These are phyloP conservation scores for Claviceps africana DNA, from an alignment of 2,329 filamentous ascomycete genomes.

Conservation along the genomic window DNA sequence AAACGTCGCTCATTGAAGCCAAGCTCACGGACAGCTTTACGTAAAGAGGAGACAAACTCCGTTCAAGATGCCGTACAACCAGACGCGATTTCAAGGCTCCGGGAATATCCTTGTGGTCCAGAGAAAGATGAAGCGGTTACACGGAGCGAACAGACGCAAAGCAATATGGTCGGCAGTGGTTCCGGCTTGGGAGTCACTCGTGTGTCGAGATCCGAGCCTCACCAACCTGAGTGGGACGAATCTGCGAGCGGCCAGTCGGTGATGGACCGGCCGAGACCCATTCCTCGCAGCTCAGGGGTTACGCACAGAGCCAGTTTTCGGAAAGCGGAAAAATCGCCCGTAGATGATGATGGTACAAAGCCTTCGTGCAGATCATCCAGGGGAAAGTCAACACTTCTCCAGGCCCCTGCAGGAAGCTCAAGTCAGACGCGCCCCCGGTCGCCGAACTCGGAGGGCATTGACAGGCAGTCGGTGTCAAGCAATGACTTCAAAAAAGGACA, in stretches of 20 bases:
- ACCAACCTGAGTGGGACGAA: conserved; percentile 5
- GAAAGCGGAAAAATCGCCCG: neutral
- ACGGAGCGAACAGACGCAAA: conserved; percentile 21
- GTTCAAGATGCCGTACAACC: conserved; percentile 26
- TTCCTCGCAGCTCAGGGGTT: conserved; percentile 29
- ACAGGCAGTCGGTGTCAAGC: neutral
- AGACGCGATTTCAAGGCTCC: conserved; percentile 32
- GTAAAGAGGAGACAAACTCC: conserved; percentile 11
- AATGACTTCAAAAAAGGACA: neutral
- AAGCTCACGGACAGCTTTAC: conserved; percentile 10
- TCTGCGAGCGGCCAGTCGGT: conserved; percentile 22
- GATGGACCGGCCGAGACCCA: conserved; percentile 41
- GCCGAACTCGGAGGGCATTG: neutral
- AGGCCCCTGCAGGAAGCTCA: neutral
- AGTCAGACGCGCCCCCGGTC: neutral
- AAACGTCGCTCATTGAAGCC: conserved; percentile 20
- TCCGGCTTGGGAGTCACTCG: conserved; percentile 40
- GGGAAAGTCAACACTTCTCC: neutral
- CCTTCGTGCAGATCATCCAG: neutral
- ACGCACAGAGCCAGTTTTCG: neutral
- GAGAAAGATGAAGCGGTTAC: conserved; percentile 16
- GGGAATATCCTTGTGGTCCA: conserved; percentile 30
- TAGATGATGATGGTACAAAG: neutral
- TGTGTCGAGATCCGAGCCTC: neutral
- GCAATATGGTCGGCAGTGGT: conserved; percentile 41